Percentiles rank a stretch among this genome's conserved stretches.
phyloP scores from a whole-genome alignment of 2,329 filamentous ascomycete genomes.

The Aspergillus clavatus region DNA sequence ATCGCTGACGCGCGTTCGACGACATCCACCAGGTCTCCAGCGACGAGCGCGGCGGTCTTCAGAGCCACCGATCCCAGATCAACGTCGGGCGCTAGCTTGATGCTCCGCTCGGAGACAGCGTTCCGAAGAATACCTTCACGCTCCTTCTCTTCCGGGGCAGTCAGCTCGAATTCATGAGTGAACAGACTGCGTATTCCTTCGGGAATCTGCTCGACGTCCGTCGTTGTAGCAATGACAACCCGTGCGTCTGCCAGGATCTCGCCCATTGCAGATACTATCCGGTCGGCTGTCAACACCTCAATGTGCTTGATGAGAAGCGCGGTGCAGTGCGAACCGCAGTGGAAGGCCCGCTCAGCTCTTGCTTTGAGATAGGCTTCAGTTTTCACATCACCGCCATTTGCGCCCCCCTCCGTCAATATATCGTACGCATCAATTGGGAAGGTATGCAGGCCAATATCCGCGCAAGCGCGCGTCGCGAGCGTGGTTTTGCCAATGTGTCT shows the following conservation, averaged over 20 bases:
- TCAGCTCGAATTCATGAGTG: conserved; percentile 92
- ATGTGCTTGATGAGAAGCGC: conserved; percentile 83
- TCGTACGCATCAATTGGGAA: conserved; percentile 91
- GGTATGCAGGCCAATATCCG: conserved; percentile 83
- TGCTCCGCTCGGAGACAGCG: conserved; percentile 69
- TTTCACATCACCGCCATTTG: conserved; percentile 84
- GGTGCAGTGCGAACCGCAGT: conserved; percentile 79
- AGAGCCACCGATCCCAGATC: conserved; percentile 81
- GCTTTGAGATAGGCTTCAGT: conserved; percentile 87
- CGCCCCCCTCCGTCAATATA: conserved; percentile 83
- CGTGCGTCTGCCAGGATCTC: conserved; percentile 75
- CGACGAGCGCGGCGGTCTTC: conserved; percentile 92
- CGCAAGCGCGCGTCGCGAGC: conserved; percentile 68
- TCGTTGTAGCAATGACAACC: conserved; percentile 88
- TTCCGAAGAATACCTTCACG: conserved; percentile 79
- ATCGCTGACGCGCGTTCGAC: conserved; percentile 83
- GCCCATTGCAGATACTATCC: conserved; percentile 79
- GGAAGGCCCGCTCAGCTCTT: conserved; percentile 80
- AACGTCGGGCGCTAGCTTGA: conserved; percentile 75
- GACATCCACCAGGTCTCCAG: conserved; percentile 89
- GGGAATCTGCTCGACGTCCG: conserved; percentile 89
- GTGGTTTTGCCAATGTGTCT: conserved; percentile 90
- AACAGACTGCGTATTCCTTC: conserved; percentile 87
- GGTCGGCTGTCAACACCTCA: conserved; percentile 84
- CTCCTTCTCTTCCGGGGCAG: conserved; percentile 85